Evolutionary conservation across 306 rosid genomes (phyloP).

Genomic region (Lagenaria siceraria): DNA sequence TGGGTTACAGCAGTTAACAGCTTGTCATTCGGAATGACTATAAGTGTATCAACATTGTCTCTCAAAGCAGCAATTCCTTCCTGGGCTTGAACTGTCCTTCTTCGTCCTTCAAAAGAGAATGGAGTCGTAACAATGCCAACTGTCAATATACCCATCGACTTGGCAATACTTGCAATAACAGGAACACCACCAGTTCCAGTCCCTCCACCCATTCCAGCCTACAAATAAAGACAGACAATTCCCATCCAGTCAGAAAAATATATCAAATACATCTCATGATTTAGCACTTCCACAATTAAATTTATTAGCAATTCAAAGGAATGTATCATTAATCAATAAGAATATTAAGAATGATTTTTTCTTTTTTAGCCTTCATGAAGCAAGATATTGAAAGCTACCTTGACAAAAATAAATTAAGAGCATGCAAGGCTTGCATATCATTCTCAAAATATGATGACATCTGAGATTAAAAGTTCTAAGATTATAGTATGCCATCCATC

Average conservation of each 20-base stretch:
- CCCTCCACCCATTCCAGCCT: conserved; percentile 99
- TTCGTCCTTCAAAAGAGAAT: conserved; percentile 93
- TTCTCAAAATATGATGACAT: neutral
- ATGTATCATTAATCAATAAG: neutral
- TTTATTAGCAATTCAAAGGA: neutral
- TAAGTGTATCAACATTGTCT: conserved; percentile 90
- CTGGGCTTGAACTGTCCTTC: conserved; percentile 98
- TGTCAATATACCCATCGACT: conserved; percentile 93
- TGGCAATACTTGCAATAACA: conserved; percentile 84
- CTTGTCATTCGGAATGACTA: conserved; percentile 98
- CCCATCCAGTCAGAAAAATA: conserved; percentile 13
- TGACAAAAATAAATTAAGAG: neutral
- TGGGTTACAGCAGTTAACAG: conserved; percentile 90
- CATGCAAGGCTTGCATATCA: neutral
- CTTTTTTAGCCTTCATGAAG: neutral
- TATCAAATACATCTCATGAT: neutral
- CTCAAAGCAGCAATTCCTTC: conserved; percentile 98
- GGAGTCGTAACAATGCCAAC: conserved; percentile 98
- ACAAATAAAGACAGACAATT: conserved; percentile 14
- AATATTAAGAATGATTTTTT: neutral
- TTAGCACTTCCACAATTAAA: neutral
- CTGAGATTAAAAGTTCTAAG: neutral
- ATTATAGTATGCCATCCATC: neutral
- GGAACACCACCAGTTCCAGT: conserved; percentile 99
- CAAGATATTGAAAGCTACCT: neutral